phyloP scores from a whole-genome alignment of 2,329 filamentous ascomycete species.

The Talaromyces sp. region DNA sequence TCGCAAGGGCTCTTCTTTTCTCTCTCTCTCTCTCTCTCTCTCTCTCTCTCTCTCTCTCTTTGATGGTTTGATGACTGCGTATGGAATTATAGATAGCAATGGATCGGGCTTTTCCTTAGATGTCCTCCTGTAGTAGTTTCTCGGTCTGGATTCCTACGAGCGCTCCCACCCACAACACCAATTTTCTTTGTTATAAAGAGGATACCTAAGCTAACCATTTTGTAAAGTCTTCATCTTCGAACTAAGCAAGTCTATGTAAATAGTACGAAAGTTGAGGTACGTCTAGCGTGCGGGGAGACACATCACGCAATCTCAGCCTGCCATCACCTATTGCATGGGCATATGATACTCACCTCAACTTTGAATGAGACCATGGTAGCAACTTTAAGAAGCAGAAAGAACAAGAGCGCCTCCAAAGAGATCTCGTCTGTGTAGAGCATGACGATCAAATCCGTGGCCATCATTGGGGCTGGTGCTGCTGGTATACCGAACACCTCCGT shows the following conservation, averaged over 20 bases:
- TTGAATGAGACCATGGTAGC: not conserved
- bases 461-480: slow-evolving; percentile 31
- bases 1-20: not conserved
- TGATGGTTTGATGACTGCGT: slow-evolving; percentile 9
- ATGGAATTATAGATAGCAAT: slow-evolving; percentile 17
- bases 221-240: not conserved
- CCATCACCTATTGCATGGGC: slow-evolving; percentile 1
- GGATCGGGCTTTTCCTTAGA: not conserved
- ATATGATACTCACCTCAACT: not conserved
- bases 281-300: slow-evolving; percentile 8
- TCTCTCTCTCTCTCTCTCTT: too few relatives aligned
- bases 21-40: too few relatives aligned
- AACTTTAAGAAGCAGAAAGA: not conserved
- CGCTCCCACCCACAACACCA: too few relatives aligned
- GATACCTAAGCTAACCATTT: too few relatives aligned
- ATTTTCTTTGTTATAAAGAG: too few relatives aligned
- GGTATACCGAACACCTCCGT: slow-evolving; percentile 20
- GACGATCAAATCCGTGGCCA: slow-evolving; percentile 25
- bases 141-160: not conserved
- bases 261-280: not conserved
- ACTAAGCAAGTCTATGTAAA: not conserved
- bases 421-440: not conserved
- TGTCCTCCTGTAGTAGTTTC: not conserved
- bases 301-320: slow-evolving; percentile 10
- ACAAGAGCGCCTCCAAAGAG: not conserved